Percentiles rank a stretch among this genome's conserved stretches.
Conservation (phyloP, 2,329 filamentous ascomycete species). For the Septoria linicola region DNA sequence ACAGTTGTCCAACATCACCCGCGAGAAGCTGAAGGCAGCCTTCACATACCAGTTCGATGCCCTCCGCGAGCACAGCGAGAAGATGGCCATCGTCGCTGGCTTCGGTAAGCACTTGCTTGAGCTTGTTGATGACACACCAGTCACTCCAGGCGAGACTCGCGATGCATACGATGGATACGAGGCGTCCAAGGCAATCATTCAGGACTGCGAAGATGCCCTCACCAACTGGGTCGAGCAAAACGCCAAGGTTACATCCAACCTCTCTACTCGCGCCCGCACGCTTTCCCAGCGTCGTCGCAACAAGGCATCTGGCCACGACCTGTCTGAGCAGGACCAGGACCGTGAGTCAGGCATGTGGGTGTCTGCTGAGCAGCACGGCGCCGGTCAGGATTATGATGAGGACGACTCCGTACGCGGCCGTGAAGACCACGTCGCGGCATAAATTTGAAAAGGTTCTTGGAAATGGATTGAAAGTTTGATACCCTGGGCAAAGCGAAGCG, state of each 20-base stretch:
- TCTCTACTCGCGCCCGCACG: conserved; percentile 83
- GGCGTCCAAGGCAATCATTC: conserved; percentile 96
- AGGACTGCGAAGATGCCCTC: conserved; percentile 95
- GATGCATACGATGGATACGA: conserved; percentile 97
- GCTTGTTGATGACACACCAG: conserved; percentile 91
- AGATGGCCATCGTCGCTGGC: conserved; percentile 94
- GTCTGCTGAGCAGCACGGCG: conserved; percentile 66
- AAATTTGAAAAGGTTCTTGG: background rate
- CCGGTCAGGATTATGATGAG: conserved; percentile 59
- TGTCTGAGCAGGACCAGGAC: conserved; percentile 73
- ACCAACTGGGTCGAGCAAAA: conserved; percentile 96
- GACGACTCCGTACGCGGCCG: conserved; percentile 54
- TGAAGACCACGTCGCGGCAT: conserved; percentile 44
- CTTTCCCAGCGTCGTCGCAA: conserved; percentile 76
- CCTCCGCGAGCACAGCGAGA: conserved; percentile 94
- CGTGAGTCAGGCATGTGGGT: conserved; percentile 79
- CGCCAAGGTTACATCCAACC: conserved; percentile 80
- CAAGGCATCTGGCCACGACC: conserved; percentile 71
- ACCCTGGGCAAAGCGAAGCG: conserved; percentile 29
- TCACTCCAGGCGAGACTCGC: conserved; percentile 94
- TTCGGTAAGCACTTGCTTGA: conserved; percentile 98
- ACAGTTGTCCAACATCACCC: conserved; percentile 97
- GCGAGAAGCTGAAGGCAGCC: conserved; percentile 97
- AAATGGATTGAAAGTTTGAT: conserved; percentile 5
- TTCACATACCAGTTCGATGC: conserved; percentile 99